Evolutionary conservation across 176 grass and related monocot genomes (phyloP), one percentile per base, ranked within the genome.

Genomic region (Cenchrus fungigraminus): DNA sequence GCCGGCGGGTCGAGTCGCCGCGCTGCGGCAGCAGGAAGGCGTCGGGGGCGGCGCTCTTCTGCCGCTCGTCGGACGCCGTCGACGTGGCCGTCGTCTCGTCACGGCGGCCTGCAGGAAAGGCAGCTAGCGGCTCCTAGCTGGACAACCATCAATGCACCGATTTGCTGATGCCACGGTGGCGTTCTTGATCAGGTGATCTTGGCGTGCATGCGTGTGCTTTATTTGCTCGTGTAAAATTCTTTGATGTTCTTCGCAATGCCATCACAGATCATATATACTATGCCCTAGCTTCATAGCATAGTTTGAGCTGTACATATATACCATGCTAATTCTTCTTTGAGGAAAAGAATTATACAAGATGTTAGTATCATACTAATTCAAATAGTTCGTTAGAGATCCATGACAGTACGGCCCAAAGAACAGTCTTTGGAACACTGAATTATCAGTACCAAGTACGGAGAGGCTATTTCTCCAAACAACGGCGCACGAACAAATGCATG

Each of bases 1-100:
- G 91, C 34, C 76, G 69, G 70, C 66, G 19, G 70, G 72, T 89
- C 57, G 29, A 73, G 71, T 73, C 71, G 50, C 87, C 79, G 42
- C 82, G 59, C 67, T 78, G 71, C 74, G 60, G 42, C 58, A 46
- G 56, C 40, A 42, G 12, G 22, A 40, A 12, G 72, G 61, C 5
- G 25, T 60, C 47, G 76, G 64, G 57, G 17, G 37, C 17, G 11
- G 19, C 60, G 28, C 4, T 67, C 19, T 45, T 84, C 82, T 84
- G 75, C 60, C 82, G 76, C 22, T 84, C 81, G 76, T 80, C 87
- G 12, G 68, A 89, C 59, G 87, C 52, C 81, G 76, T 79, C 50
- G 68, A 83, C 50, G 50, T 42, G 4, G 81, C 37, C 37, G 37
- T 40, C 37, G 37, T 40, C 37, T 58, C 19, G 81, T 34, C 74